Conservation (phyloP, 1,284 basidiomycete genomes). For the Mycosarcoma maydis region DNA sequence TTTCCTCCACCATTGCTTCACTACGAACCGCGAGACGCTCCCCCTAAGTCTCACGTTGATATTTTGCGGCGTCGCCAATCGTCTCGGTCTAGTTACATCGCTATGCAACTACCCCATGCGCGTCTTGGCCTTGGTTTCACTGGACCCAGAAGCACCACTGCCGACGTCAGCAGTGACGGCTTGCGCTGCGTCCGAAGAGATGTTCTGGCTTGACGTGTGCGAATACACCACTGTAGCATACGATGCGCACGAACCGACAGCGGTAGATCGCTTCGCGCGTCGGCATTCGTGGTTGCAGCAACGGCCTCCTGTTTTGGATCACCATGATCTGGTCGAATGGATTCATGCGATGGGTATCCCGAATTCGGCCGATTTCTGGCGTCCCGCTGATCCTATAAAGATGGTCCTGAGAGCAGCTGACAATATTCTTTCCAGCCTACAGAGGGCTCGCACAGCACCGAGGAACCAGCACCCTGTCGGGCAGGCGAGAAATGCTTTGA, state of each 20-base stretch:
- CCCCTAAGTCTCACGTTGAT: constrained; percentile 44
- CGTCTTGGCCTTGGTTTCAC: constrained; percentile 37
- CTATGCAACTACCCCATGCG: constrained; percentile 47
- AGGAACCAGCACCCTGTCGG: constrained; percentile 5
- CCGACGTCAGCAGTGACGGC: constrained; percentile 5
- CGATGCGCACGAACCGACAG: constrained; percentile 17
- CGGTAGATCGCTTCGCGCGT: constrained; percentile 19
- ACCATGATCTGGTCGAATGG: constrained; percentile 18
- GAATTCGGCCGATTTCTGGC: constrained; percentile 22
- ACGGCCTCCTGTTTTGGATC: constrained; percentile 29
- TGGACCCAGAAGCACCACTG: constrained; percentile 6
- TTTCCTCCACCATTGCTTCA: constrained; percentile 46
- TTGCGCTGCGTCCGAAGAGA: constrained; percentile 1
- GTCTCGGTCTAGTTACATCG: constrained; percentile 41
- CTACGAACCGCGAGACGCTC: constrained; percentile 45
- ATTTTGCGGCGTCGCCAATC: constrained; percentile 47
- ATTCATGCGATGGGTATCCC: constrained; percentile 15
- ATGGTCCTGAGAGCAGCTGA: constrained; percentile 33
- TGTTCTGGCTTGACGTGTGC: constrained; percentile 48
- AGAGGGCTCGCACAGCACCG: constrained; percentile 29
- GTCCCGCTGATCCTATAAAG: constrained; percentile 13
- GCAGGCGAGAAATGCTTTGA: constrained; percentile 11
- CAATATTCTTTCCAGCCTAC: constrained; percentile 34
- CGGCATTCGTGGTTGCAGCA: constrained; percentile 14
- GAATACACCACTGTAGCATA: constrained; percentile 24